Evolutionary conservation across 805 yeast genomes (phyloP).

Genomic region (Tetrapisispora arboricola): DNA sequence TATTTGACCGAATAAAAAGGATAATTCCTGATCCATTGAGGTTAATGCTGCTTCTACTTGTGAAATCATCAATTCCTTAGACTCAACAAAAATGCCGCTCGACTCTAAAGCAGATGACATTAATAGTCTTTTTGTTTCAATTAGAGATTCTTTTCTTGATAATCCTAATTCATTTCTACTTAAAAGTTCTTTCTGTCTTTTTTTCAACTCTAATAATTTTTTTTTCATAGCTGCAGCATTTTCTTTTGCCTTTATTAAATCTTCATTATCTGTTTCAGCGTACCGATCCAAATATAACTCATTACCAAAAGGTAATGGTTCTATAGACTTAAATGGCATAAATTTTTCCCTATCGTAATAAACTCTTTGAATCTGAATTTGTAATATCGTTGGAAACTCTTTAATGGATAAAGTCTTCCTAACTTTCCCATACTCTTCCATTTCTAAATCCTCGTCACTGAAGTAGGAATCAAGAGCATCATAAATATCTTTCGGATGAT

Average conservation of each 20-base stretch:
- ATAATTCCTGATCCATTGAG: constrained; percentile 38
- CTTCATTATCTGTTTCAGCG: constrained; percentile 53
- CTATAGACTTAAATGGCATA: constrained; percentile 71
- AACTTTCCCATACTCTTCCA: constrained; percentile 63
- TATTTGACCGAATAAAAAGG: constrained; percentile 34
- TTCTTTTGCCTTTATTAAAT: constrained; percentile 40
- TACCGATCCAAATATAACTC: constrained; percentile 80
- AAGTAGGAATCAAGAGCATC: constrained; percentile 84
- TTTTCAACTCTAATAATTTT: constrained; percentile 37
- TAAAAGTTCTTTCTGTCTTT: constrained; percentile 35
- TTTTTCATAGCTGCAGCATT: constrained; percentile 53
- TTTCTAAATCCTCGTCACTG: constrained; percentile 50
- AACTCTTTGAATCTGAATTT: constrained; percentile 89
- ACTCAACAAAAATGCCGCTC: constrained; percentile 32
- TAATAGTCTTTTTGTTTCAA: constrained; percentile 48
- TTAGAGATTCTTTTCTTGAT: constrained; percentile 41
- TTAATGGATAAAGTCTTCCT: constrained; percentile 63
- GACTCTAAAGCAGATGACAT: constrained; percentile 35
- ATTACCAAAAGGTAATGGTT: constrained; percentile 73
- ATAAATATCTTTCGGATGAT: constrained; percentile 79
- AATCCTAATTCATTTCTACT: constrained; percentile 41
- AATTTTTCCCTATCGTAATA: constrained; percentile 68
- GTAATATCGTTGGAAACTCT: constrained; percentile 70
- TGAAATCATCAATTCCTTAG: constrained; percentile 10
- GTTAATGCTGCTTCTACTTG: constrained; percentile 37